phyloP scores from a whole-genome alignment of 148 eudicot genomes.

The Vaccinium corymbosum region DNA sequence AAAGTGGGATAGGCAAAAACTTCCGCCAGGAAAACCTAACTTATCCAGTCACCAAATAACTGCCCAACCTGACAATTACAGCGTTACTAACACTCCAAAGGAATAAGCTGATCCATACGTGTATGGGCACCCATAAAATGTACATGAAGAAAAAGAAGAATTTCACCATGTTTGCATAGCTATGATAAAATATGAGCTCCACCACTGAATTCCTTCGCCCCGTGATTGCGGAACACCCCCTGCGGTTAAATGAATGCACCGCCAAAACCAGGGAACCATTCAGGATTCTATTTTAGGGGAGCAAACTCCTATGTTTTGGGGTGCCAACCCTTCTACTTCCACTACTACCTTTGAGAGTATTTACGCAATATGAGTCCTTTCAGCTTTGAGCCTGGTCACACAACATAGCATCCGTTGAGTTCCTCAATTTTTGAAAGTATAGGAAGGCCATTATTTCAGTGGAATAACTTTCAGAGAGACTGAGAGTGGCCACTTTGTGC shows the following conservation, averaged over 20 bases:
- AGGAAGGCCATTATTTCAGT: no score
- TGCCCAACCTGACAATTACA: neutral
- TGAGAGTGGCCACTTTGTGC: no score
- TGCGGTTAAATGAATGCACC: no score
- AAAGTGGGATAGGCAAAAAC: neutral
- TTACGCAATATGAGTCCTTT: neutral
- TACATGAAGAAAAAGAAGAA: neutral
- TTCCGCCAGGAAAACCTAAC: neutral
- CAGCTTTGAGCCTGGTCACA: no score
- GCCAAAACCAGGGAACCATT: neutral
- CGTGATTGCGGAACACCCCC: neutral
- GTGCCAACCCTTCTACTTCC: neutral
- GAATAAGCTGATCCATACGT: constrained; percentile 1
- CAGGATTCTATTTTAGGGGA: neutral
- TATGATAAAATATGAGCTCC: neutral
- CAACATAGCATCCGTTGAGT: no score
- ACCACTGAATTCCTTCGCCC: neutral
- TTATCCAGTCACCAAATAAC: neutral
- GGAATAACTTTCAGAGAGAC: no score
- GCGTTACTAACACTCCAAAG: neutral
- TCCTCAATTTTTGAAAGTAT: no score
- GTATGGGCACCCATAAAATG: neutral
- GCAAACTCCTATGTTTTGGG: neutral
- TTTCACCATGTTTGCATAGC: neutral
- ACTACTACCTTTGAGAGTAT: neutral